These are phyloP conservation scores for Ampelocalamus luodianensis DNA, from an alignment of 176 grass and related monocot genomes.

Conservation along the genomic window DNA sequence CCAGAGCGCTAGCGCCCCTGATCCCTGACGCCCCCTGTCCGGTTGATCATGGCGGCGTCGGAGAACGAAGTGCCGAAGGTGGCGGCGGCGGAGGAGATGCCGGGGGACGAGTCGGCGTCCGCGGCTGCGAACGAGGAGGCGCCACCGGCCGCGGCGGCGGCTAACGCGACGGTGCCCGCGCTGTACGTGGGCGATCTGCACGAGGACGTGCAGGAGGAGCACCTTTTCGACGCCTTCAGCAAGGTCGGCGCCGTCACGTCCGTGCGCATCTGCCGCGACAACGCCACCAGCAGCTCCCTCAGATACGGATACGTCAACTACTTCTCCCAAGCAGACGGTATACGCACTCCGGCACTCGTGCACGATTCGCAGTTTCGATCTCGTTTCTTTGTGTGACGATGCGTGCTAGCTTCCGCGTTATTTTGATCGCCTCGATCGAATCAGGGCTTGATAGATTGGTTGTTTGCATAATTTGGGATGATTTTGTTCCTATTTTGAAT, in stretches of 20 bases:
- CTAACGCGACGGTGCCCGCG: constrained; percentile 38
- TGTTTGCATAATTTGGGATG: not conserved
- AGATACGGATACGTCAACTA: constrained; percentile 78
- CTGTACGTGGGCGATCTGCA: constrained; percentile 77
- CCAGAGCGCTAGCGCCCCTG: not conserved
- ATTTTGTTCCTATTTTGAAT: no score
- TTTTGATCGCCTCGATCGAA: not conserved
- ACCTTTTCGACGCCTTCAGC: constrained; percentile 58
- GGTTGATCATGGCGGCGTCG: not conserved
- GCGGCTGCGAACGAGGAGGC: not conserved
- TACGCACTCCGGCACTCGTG: no score
- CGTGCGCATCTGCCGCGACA: constrained; percentile 68
- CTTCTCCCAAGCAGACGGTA: constrained; percentile 60
- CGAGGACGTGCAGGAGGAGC: constrained; percentile 45
- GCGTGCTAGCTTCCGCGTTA: not conserved
- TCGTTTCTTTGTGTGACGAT: not conserved
- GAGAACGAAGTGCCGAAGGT: constrained; percentile 29
- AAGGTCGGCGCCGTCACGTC: constrained; percentile 61
- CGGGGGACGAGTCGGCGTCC: not conserved
- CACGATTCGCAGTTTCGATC: not conserved
- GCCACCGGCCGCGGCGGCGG: not conserved
- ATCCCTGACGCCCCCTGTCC: not conserved
- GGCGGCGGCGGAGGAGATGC: not conserved
- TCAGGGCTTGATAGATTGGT: not conserved
- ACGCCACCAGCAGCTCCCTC: constrained; percentile 53